Evolutionary conservation across 2,329 filamentous ascomycete genomes (phyloP).

Genomic region (Teratosphaeria gauchensis): DNA sequence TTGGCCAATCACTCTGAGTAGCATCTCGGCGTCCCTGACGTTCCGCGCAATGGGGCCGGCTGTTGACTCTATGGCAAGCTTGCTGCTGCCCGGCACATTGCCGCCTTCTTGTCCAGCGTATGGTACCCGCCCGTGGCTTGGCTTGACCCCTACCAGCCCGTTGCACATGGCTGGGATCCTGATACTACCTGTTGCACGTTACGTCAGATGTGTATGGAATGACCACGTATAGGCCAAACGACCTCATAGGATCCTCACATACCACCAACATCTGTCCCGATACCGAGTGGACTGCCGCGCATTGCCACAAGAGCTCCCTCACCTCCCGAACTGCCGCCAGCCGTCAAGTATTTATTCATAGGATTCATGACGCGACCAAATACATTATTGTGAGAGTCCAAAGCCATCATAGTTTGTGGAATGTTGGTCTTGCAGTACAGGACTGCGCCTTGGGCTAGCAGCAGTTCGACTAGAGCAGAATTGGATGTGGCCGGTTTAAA

Average conservation of each 20-base stretch:
- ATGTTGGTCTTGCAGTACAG: constrained; percentile 47
- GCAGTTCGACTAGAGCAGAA: constrained; percentile 33
- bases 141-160: constrained; percentile 40
- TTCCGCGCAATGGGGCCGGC: constrained; percentile 39
- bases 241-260: not conserved
- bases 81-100: constrained; percentile 36
- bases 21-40: constrained; percentile 42
- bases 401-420: constrained; percentile 44
- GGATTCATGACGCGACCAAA: constrained; percentile 42
- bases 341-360: constrained; percentile 37
- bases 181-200: constrained; percentile 26
- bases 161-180: constrained; percentile 43
- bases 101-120: constrained; percentile 45
- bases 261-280: constrained; percentile 48
- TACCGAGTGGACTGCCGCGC: constrained; percentile 39
- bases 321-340: constrained; percentile 44
- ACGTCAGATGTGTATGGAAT: not conserved
- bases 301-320: constrained; percentile 44
- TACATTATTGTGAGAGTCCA: constrained; percentile 45
- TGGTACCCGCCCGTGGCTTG: constrained; percentile 38
- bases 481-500: constrained; percentile 33
- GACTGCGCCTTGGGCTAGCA: constrained; percentile 39
- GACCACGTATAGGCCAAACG: not conserved
- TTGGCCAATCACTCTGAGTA: constrained; percentile 45
- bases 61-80: constrained; percentile 34